Conservation (phyloP, 805 yeast genomes). For the Candida nitratophila region DNA sequence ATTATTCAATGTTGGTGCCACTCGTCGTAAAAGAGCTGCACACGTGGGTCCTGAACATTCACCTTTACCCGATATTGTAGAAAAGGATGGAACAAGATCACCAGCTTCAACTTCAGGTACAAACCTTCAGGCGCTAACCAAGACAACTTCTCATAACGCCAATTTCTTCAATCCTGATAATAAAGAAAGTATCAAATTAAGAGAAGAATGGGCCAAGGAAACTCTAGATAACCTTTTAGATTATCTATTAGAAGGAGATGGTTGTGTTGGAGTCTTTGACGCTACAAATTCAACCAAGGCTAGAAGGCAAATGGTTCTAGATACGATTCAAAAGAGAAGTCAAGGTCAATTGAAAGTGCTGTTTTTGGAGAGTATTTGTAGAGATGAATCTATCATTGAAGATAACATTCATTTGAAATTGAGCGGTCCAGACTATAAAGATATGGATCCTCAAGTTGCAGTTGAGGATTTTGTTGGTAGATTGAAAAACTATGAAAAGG, state of each 20-base stretch:
- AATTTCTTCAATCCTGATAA: conserved; percentile 83
- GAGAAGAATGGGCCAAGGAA: conserved; percentile 96
- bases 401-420: conserved; percentile 76
- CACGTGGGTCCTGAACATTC: conserved; percentile 62
- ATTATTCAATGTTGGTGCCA: conserved; percentile 93
- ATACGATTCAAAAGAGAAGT: conserved; percentile 47
- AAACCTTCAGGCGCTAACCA: neutral
- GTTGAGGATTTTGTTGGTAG: conserved; percentile 77
- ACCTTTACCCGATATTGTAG: conserved; percentile 45
- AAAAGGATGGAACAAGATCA: neutral
- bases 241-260: conserved; percentile 71
- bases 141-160: conserved; percentile 53
- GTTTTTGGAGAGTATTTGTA: conserved; percentile 82
- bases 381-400: conserved; percentile 70
- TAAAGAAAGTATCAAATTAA: conserved; percentile 47
- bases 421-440: conserved; percentile 86
- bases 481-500: conserved; percentile 75
- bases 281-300: conserved; percentile 71
- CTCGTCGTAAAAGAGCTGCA: conserved; percentile 68
- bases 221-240: conserved; percentile 80
- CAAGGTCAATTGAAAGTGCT: conserved; percentile 67
- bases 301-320: conserved; percentile 54
- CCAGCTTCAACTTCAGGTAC: neutral
- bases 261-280: conserved; percentile 88
- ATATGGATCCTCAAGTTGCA: conserved; percentile 80